phyloP scores from a whole-genome alignment of 2,329 filamentous ascomycete genomes.

The Ophiosphaerella narmari region DNA sequence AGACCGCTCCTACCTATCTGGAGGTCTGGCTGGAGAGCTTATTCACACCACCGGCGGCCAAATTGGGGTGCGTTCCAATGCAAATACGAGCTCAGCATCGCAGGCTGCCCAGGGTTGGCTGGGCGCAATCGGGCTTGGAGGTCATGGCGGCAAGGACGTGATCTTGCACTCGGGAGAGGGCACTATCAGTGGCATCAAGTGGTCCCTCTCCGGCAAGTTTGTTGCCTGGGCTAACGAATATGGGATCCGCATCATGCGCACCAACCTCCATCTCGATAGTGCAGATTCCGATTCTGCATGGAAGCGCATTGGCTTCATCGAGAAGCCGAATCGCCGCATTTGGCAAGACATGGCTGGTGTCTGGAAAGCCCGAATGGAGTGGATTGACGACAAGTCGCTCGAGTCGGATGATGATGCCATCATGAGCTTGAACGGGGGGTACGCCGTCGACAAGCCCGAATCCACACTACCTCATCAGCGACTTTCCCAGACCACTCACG shows the following conservation, averaged over 20 bases:
- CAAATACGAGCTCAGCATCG: slow-evolving; percentile 84
- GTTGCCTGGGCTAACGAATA: slow-evolving; percentile 96
- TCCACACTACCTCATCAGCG: slow-evolving; percentile 50
- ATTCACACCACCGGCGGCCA: slow-evolving; percentile 84
- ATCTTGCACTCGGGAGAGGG: slow-evolving; percentile 92
- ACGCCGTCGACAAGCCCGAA: slow-evolving; percentile 41
- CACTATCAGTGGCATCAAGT: slow-evolving; percentile 87
- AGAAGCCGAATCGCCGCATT: slow-evolving; percentile 79
- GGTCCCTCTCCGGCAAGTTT: slow-evolving; percentile 90
- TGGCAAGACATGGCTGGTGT: slow-evolving; percentile 98
- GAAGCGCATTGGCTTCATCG: slow-evolving; percentile 92
- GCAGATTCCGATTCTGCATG: slow-evolving; percentile 81
- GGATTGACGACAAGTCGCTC: slow-evolving; percentile 85
- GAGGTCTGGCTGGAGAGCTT: slow-evolving; percentile 83
- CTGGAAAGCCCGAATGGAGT: slow-evolving; percentile 90
- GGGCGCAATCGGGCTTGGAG: slow-evolving; percentile 80
- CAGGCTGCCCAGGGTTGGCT: slow-evolving; percentile 90
- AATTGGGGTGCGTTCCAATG: slow-evolving; percentile 76
- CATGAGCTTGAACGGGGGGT: slow-evolving; percentile 40
- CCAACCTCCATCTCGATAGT: slow-evolving; percentile 78
- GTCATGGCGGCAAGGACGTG: slow-evolving; percentile 80
- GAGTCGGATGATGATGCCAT: slow-evolving; percentile 68
- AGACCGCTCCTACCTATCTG: slow-evolving; percentile 87
- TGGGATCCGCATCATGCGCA: slow-evolving; percentile 97
- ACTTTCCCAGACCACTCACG: slow-evolving; percentile 47